These are phyloP conservation scores for Helianthus tuberosus DNA, from an alignment of 129 eudicot species.

Conservation along the genomic window DNA sequence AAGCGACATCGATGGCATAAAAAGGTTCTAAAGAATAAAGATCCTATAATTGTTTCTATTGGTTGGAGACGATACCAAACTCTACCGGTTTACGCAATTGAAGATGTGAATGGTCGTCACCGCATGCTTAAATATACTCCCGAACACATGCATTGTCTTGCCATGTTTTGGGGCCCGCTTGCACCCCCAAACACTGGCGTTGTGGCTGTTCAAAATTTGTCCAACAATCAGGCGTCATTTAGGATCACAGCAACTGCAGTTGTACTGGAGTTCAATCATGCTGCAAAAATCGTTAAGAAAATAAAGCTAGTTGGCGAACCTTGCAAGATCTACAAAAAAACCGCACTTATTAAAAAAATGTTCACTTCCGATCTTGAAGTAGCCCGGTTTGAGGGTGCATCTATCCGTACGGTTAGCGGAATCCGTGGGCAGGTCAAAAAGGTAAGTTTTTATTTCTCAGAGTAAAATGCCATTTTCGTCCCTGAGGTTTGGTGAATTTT, in stretches of 20 bases:
- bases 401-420: constrained; percentile 89
- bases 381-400: constrained; percentile 93
- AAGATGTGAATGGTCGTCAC: constrained; percentile 78
- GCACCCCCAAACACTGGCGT: constrained; percentile 95
- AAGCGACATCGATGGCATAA: constrained; percentile 98
- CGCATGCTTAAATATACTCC: constrained; percentile 98
- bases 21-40: constrained; percentile 86
- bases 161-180: constrained; percentile 98
- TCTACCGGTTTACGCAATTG: constrained; percentile 82
- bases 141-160: constrained; percentile 97
- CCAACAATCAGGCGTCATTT: constrained; percentile 83
- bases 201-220: constrained; percentile 84
- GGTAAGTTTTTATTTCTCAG: constrained; percentile 41
- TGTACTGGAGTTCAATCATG: constrained; percentile 86
- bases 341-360: constrained; percentile 91
- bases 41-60: constrained; percentile 84
- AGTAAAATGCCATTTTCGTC: no score
- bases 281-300: constrained; percentile 81
- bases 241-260: constrained; percentile 94
- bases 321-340: constrained; percentile 91
- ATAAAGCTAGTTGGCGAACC: constrained; percentile 86
- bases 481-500: no score
- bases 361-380: constrained; percentile 98
- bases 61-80: constrained; percentile 99
- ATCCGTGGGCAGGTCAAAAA: constrained; percentile 98